Base-by-base conservation (phyloP, 192 early-diverging fungal species). In the Umbelopsis sp. region DNA sequence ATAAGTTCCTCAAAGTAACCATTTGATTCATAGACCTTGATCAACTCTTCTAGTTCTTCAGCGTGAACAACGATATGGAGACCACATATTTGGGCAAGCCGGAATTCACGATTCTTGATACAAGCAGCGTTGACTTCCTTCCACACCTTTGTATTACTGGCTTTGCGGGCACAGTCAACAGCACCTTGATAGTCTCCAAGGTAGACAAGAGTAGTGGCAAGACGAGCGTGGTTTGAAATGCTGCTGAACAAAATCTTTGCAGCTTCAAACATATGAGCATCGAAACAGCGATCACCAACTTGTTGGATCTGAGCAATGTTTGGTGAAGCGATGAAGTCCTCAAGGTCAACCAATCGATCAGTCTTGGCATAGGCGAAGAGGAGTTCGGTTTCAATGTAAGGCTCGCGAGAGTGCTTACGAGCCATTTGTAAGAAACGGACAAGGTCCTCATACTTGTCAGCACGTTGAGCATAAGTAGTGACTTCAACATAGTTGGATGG, bases 101-200 rank as follows among this genome's bases (percentile, higher is more conserved):
- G 87, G 89, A 98, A 98, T 85, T 99, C 97, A 24, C 88, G 86
- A 75, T 96, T 91, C 31, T 93, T 91, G 54, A 99, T 93, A 82
- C 97, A 98, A 10, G 96, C 96, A 17, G 92, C 89, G 75, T 98
- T 94, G 72, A 99, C 97, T 79, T 99, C 96, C 89, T 97, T 98
- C 98, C 98, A 99, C 52, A 99, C 98, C 82, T 94, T 95, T 31
- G 97, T 98, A 66, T 91, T 91, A 84, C 97, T 97, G 74, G 98
- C 98, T 82, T 99, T 99, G 76, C 98, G 90, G 10, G 97, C 98
- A 69, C 97, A 96, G 77, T 99, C 98, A 34, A 99, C 98, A 11
- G 98, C 97, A 44, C 88, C 89, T 80, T 96, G 94, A 83, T 97
- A 97, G 74, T 99, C 98, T 66, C 91, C 89, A 65, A 99, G 82